Base-by-base conservation (phyloP, 2,329 filamentous ascomycete species). In the Xylariaceae sp. region DNA sequence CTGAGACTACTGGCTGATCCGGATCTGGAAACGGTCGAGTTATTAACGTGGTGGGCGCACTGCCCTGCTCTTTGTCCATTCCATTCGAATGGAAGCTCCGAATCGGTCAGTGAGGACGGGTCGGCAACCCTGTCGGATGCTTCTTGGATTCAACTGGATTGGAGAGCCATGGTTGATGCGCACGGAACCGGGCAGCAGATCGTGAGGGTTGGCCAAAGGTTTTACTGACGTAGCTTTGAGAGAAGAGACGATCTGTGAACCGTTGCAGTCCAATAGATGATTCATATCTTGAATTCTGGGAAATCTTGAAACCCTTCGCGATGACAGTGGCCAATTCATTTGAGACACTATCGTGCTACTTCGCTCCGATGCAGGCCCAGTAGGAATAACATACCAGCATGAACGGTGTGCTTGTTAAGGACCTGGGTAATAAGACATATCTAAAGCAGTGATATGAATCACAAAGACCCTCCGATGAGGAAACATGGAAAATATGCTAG, bases 1-100 rank as follows among this genome's bases (percentile, higher is more conserved):
- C 61, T 81, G 44, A 66, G 68, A 49, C 65, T 81, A 18, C 63
- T 82, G 51, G 67, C 72, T 42, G 79, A 81, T 54, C 79, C 79
- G 46, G 75, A 79, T 45, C 67, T 81, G 37, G 67, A 75, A 46
- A 70, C 60, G 42, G 75, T 74, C 14, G 68, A 73, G 53, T 61
- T 81, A 23, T 67, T 67, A 60, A 71, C 78, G 40, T 70, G 70
- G 50, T 64, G 64, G 19, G 63, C 61, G 41, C 77, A 79, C 58
- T 67, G 69, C 49, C 56, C 61, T 19, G 65, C 73, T 1, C 79
- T 77, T 72, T 80, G 78, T 55, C 70, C 67, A 20, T 80, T 78
- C 57, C 77, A 80, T 44, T 57, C 57, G 10, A 65, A 52, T 44
- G 21, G 46, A 57, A 42, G 37, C 40, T 42, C 52, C 32, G 14